phyloP scores from a whole-genome alignment of 306 rosid species.

The Quercus alba region DNA sequence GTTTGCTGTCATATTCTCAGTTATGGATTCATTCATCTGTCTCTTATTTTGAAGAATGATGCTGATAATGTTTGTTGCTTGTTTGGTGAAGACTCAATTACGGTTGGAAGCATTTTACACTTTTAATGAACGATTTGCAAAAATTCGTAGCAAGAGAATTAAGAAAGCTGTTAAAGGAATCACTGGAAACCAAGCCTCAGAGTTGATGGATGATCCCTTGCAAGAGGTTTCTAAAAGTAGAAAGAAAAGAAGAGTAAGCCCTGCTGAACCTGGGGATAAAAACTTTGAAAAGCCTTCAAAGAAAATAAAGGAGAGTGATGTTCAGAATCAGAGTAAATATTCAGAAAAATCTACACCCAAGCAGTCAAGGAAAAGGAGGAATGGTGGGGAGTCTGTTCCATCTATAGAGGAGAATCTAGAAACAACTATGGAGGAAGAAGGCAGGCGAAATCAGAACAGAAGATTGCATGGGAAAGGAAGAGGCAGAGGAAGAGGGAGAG shows the following conservation, averaged over 20 bases:
- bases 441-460: constrained; percentile 27
- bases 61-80: constrained; percentile 27
- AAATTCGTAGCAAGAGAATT: constrained; percentile 91
- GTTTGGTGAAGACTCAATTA: constrained; percentile 73
- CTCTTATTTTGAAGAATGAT: constrained; percentile 13
- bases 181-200: constrained; percentile 54
- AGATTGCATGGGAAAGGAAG: constrained; percentile 31
- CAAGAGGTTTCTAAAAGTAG: constrained; percentile 29
- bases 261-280: constrained; percentile 37
- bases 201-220: constrained; percentile 37
- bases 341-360: constrained; percentile 34
- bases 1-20: constrained; percentile 2
- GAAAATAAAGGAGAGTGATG: constrained; percentile 31
- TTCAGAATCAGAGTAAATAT: constrained; percentile 9
- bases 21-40: neutral
- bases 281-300: constrained; percentile 32
- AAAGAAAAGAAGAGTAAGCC: constrained; percentile 24
- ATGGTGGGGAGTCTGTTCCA: constrained; percentile 24
- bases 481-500: constrained; percentile 37
- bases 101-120: constrained; percentile 90
- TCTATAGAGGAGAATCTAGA: constrained; percentile 28
- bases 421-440: constrained; percentile 25
- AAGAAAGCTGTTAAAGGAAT: constrained; percentile 85
- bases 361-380: constrained; percentile 54
- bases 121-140: constrained; percentile 88